These are phyloP conservation scores for Ophiostoma himal-ulmi DNA, from an alignment of 2,329 filamentous ascomycete species.

Conservation along the genomic window DNA sequence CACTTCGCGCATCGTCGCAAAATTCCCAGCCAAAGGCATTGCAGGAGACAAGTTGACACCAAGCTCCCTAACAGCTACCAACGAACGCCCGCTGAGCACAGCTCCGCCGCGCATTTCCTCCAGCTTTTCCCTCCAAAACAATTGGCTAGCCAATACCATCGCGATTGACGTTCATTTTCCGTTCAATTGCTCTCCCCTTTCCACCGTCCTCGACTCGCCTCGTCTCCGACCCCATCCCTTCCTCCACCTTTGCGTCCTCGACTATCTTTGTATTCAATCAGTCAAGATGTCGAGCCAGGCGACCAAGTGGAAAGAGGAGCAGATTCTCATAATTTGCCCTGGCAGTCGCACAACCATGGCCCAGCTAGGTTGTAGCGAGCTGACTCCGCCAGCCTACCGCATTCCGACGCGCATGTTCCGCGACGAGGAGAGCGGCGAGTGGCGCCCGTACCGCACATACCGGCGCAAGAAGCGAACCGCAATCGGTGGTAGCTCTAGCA, in stretches of 20 bases:
- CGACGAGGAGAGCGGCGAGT: conserved; percentile 71
- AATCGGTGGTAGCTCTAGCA: neutral
- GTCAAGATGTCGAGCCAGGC: conserved; percentile 48
- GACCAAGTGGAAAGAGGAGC: conserved; percentile 59
- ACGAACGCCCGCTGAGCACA: conserved; percentile 18
- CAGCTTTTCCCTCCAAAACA: conserved; percentile 1
- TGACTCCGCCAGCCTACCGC: conserved; percentile 82
- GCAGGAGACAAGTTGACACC: conserved; percentile 15
- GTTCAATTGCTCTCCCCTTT: conserved; percentile 3
- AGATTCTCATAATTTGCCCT: conserved; percentile 66
- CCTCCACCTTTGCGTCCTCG: neutral
- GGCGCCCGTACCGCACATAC: conserved; percentile 69
- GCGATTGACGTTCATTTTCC: neutral
- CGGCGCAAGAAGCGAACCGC: conserved; percentile 47
- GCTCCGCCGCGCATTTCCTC: conserved; percentile 17
- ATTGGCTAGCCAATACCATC: neutral
- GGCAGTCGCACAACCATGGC: conserved; percentile 87
- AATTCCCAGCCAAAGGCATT: conserved; percentile 25
- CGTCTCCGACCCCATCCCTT: neutral
- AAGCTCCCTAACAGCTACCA: conserved; percentile 20
- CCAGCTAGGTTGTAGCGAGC: conserved; percentile 82
- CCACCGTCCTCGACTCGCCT: neutral
- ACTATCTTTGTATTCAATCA: neutral
- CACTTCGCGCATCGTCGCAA: conserved; percentile 24
- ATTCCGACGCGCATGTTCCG: conserved; percentile 93